Evolutionary conservation across 2,329 filamentous ascomycete genomes (phyloP), one percentile per base, ranked within the genome.

Genomic region (Davidsoniella neocaledoniae): DNA sequence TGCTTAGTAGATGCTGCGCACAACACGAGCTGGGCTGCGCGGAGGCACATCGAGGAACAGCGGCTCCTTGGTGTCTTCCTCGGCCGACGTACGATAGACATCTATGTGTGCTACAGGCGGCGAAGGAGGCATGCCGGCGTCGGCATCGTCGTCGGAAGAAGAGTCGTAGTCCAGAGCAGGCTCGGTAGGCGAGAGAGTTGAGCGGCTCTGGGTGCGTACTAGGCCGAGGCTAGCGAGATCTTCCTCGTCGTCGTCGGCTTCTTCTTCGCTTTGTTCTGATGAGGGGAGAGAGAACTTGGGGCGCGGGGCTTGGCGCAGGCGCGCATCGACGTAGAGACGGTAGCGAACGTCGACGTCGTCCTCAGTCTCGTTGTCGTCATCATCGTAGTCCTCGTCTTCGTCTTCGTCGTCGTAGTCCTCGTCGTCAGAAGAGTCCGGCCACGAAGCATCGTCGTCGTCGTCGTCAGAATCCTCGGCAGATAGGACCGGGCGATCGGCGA

Each of bases 81-180:
- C 46, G n/a, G 19, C 25, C n/a, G 41, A 25, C 3, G 26, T 14
- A 5, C 48, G 45, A 43, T 55, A 48, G 14, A 53, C 45, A 8
- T 53, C 51, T 2, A 50, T 17, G 17, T 71, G 62, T 25, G 72
- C 62, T 19, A 70, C 68, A 41, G 76, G 74, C 37, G 81, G 81
- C 54, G 81, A 84, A 17, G 80, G 81, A 6, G 83, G 83, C 76
- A 85, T 77, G 44, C 71, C 67, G 57, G 84, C 41, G 79, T 33
- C 29, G 4, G 29, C 29, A 64, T 87, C 83, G 58, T 86, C 82
- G 51, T 77, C 80, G 2, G 76, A 79, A 55, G 81, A 81, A 33
- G 69, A 73, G 60, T 86, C 82, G 55, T 77, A 70, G 63, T 86
- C 81, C 57, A 78, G 68, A 56, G 79, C 72, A 52, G 86, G 76